A percentile compares a stretch with the other conserved stretches of the same genome.
Conservation (phyloP, 768 basidiomycete genomes). For the Epithele typhae region DNA sequence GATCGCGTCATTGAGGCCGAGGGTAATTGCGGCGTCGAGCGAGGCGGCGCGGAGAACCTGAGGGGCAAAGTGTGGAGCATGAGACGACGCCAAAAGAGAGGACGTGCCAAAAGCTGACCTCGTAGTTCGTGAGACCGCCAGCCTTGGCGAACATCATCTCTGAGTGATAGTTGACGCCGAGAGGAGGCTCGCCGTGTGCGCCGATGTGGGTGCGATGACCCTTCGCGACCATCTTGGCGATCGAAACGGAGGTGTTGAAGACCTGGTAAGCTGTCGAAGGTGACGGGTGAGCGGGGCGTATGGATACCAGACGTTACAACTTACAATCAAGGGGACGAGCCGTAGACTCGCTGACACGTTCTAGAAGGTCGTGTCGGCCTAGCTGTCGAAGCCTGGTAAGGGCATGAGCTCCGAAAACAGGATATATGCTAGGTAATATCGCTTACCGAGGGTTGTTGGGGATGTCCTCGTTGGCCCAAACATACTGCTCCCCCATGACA, state of each 20-base stretch:
- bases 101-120: slow-evolving; percentile 47
- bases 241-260: slow-evolving; percentile 65
- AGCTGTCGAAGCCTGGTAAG: slow-evolving; percentile 61
- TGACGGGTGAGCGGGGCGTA: slow-evolving; percentile 3
- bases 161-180: slow-evolving; percentile 73
- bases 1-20: slow-evolving; percentile 57
- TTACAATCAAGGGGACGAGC: slow-evolving; percentile 55
- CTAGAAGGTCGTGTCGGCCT: slow-evolving; percentile 60
- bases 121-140: slow-evolving; percentile 68
- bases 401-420: too few species aligned
- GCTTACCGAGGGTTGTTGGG: slow-evolving; percentile 67
- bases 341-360: slow-evolving; percentile 55
- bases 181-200: slow-evolving; percentile 67
- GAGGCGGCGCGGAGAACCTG: slow-evolving; percentile 70
- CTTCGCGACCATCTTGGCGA: slow-evolving; percentile 63
- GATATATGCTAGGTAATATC: too few species aligned
- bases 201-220: slow-evolving; percentile 65
- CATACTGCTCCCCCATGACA: slow-evolving; percentile 54
- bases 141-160: slow-evolving; percentile 63
- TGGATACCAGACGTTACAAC: slow-evolving; percentile 14
- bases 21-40: slow-evolving; percentile 56
- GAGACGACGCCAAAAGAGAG: too few species aligned
- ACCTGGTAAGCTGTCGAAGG: slow-evolving; percentile 47
- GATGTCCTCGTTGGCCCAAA: slow-evolving; percentile 64
- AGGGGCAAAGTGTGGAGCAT: not conserved